phyloP scores from a whole-genome alignment of 352 stramenopile genomes.

The Pythium apleroticum region DNA sequence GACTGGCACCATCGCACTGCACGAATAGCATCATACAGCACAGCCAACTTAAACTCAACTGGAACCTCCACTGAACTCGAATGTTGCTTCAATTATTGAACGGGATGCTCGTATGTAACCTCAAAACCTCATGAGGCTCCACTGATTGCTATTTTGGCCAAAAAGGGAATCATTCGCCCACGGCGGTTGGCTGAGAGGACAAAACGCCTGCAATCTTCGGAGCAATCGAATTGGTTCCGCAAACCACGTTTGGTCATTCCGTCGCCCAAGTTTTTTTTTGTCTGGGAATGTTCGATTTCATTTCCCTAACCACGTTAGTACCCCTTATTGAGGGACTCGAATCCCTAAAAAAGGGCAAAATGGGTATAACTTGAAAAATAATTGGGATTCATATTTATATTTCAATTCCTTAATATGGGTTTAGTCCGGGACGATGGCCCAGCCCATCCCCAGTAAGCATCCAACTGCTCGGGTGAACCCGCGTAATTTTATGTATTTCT shows the following conservation, averaged over 20 bases:
- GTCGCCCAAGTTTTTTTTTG: too few species aligned
- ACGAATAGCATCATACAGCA: too few species aligned
- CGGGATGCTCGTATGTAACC: too few species aligned
- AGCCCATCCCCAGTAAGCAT: not conserved
- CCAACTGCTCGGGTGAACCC: not conserved
- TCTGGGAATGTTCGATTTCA: not conserved
- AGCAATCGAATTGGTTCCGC: not conserved
- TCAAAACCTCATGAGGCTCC: not conserved
- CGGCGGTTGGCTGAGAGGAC: not conserved
- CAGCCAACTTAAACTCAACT: too few species aligned
- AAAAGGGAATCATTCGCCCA: not conserved
- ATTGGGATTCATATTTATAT: not conserved
- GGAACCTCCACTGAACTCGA: too few species aligned
- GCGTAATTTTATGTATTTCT: not conserved
- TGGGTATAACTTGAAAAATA: not conserved
- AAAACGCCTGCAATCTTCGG: not conserved
- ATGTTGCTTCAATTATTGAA: too few species aligned
- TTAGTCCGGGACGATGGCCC: not conserved
- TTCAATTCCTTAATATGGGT: conserved; percentile 5
- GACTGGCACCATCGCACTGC: too few species aligned
- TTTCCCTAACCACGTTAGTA: not conserved
- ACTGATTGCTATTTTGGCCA: not conserved
- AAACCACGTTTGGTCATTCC: too few species aligned
- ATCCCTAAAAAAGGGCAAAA: not conserved
- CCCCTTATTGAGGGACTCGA: not conserved